Conservation (phyloP, 2,329 filamentous ascomycete species). For the Amphichorda felina region DNA sequence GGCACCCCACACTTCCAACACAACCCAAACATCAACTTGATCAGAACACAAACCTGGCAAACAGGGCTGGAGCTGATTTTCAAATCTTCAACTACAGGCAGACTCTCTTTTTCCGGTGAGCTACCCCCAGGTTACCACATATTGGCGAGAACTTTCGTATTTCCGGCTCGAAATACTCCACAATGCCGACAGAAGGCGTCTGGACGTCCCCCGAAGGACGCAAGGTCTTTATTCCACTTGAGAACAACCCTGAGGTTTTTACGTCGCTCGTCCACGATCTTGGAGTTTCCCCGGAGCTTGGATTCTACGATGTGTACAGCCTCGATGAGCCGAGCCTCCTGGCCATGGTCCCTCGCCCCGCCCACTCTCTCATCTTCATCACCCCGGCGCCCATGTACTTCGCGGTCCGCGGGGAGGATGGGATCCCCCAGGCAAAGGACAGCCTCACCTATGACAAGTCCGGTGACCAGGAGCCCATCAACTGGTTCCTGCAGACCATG, state of each 20-base stretch:
- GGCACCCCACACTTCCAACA: too few relatives aligned
- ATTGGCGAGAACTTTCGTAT: too few relatives aligned
- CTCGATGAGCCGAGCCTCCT: slow-evolving; percentile 70
- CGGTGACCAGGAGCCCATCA: slow-evolving; percentile 45
- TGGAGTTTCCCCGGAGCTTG: slow-evolving; percentile 54
- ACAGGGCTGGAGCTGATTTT: too few relatives aligned
- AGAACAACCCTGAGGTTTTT: slow-evolving; percentile 69
- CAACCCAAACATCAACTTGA: too few relatives aligned
- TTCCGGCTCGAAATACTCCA: too few relatives aligned
- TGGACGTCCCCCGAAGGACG: slow-evolving; percentile 14
- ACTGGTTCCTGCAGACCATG: slow-evolving; percentile 83
- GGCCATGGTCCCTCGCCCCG: slow-evolving; percentile 59
- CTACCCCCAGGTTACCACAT: too few relatives aligned
- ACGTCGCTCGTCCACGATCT: slow-evolving; percentile 58
- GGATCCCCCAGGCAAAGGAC: slow-evolving; percentile 9
- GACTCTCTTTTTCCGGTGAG: not conserved
- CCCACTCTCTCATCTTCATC: slow-evolving; percentile 67
- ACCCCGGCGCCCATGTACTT: slow-evolving; percentile 50
- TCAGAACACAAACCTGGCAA: too few relatives aligned
- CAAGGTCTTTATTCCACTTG: slow-evolving; percentile 27
- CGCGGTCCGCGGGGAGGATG: slow-evolving; percentile 18
- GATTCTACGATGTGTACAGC: slow-evolving; percentile 74
- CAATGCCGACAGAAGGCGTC: slow-evolving; percentile 17
- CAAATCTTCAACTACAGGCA: too few relatives aligned
- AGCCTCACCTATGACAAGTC: slow-evolving; percentile 17